A percentile compares a stretch with the other conserved stretches of the same genome.
These are phyloP conservation scores for Schizosaccharomyces osmophilus DNA, from an alignment of 805 yeast genomes.

Conservation along the genomic window DNA sequence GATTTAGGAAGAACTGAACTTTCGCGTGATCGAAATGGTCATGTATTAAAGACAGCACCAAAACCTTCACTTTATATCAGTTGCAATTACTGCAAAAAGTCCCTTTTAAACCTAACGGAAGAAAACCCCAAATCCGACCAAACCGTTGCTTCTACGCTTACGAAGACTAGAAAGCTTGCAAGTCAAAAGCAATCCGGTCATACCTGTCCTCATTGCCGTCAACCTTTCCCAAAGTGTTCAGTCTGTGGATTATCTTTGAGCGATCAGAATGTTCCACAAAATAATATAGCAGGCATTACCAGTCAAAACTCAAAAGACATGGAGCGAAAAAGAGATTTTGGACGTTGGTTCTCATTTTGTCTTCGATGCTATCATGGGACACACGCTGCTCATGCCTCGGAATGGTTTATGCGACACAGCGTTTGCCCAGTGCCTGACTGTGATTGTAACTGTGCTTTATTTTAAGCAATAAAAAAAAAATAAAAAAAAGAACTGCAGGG, in stretches of 20 bases:
- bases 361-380: slow-evolving; percentile 76
- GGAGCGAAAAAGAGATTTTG: slow-evolving; percentile 17
- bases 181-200: slow-evolving; percentile 4
- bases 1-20: slow-evolving; percentile 55
- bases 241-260: slow-evolving; percentile 1
- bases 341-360: slow-evolving; percentile 81
- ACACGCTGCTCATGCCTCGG: slow-evolving; percentile 88
- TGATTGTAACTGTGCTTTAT: slow-evolving; percentile 35
- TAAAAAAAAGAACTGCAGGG: no score
- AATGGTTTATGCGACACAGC: slow-evolving; percentile 74
- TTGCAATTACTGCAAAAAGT: slow-evolving; percentile 58
- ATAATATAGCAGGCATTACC: slow-evolving; percentile 59
- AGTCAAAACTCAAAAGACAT: slow-evolving; percentile 8
- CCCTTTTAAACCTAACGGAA: not conserved
- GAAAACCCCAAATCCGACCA: not conserved
- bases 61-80: slow-evolving; percentile 61
- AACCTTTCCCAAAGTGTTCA: not conserved
- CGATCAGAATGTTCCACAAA: slow-evolving; percentile 17
- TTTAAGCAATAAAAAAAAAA: not conserved
- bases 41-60: slow-evolving; percentile 22
- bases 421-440: slow-evolving; percentile 92
- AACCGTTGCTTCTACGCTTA: not conserved
- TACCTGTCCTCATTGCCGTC: not conserved
- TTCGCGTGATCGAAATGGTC: slow-evolving; percentile 28
- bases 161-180: no score